These are phyloP conservation scores for Albatrellus ellisii DNA, from an alignment of 768 basidiomycete genomes.

Conservation along the genomic window DNA sequence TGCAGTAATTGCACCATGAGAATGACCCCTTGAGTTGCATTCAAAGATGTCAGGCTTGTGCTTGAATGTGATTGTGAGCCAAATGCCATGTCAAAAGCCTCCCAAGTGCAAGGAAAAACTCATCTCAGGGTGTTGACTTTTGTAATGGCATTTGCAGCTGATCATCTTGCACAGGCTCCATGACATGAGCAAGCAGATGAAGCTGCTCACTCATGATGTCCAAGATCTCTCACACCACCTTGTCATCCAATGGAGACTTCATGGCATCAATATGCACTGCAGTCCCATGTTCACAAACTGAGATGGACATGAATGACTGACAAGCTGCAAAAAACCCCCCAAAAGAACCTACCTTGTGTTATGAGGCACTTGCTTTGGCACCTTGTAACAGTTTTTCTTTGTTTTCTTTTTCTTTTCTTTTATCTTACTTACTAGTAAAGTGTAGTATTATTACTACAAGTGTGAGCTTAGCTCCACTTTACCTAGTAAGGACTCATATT, in stretches of 20 bases:
- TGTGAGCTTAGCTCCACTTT: too few relatives aligned
- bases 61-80: slow-evolving; percentile 12
- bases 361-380: too few relatives aligned
- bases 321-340: background rate
- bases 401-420: too few relatives aligned
- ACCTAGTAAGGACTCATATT: too few relatives aligned
- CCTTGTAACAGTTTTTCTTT: too few relatives aligned
- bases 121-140: slow-evolving; percentile 43
- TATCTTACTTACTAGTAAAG: too few relatives aligned
- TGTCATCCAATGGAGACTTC: slow-evolving; percentile 14
- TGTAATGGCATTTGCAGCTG: slow-evolving; percentile 31
- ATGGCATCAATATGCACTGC: slow-evolving; percentile 37
- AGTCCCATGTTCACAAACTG: slow-evolving; percentile 72
- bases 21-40: slow-evolving; percentile 29
- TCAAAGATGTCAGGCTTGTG: slow-evolving; percentile 7
- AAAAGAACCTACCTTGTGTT: slow-evolving; percentile 38
- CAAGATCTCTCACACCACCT: slow-evolving; percentile 19
- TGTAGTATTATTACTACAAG: too few relatives aligned
- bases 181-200: slow-evolving; percentile 53
- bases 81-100: slow-evolving; percentile 20
- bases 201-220: slow-evolving; percentile 46
- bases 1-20: slow-evolving; percentile 58
- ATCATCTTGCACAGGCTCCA: slow-evolving; percentile 46
- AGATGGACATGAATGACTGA: too few relatives aligned
- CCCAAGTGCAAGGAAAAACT: slow-evolving; percentile 36